Percentiles rank a stretch among this genome's conserved stretches.
These are phyloP conservation scores for Vigna mungo DNA, from an alignment of 306 rosid species.

Conservation along the genomic window DNA sequence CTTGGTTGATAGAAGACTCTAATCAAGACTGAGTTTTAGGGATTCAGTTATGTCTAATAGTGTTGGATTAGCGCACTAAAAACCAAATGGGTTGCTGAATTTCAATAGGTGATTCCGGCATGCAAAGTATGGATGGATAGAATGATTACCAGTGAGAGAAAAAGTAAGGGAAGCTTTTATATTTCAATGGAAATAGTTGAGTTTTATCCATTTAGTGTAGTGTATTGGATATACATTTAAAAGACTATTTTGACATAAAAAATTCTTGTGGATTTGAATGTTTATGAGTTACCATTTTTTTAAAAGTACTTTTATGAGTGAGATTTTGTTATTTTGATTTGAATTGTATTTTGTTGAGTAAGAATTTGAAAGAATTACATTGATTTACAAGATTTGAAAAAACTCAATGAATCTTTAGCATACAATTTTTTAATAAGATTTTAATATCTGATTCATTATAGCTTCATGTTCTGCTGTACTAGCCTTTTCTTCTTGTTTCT, in stretches of 20 bases:
- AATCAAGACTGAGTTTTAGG: not conserved
- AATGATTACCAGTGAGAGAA: not conserved
- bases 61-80: not conserved
- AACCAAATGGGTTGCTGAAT: not conserved
- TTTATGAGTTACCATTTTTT: too few relatives aligned
- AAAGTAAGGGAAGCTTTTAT: not conserved
- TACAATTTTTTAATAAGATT: too few relatives aligned
- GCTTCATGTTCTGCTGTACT: too few relatives aligned
- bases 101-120: not conserved
- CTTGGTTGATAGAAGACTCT: not conserved
- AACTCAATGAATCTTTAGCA: too few relatives aligned
- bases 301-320: too few relatives aligned
- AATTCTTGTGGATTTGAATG: not conserved
- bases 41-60: not conserved
- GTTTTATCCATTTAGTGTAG: not conserved
- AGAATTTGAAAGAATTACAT: too few relatives aligned
- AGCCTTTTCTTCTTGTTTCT: too few relatives aligned
- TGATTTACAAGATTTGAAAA: too few relatives aligned
- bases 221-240: not conserved
- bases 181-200: not conserved
- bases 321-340: too few relatives aligned
- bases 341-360: too few relatives aligned
- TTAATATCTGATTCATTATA: too few relatives aligned
- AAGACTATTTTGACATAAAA: not conserved
- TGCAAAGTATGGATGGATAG: not conserved